A percentile compares a stretch with the other conserved stretches of the same genome.
phyloP scores from a whole-genome alignment of 2,329 filamentous ascomycete genomes.

The Fusarium falciforme region DNA sequence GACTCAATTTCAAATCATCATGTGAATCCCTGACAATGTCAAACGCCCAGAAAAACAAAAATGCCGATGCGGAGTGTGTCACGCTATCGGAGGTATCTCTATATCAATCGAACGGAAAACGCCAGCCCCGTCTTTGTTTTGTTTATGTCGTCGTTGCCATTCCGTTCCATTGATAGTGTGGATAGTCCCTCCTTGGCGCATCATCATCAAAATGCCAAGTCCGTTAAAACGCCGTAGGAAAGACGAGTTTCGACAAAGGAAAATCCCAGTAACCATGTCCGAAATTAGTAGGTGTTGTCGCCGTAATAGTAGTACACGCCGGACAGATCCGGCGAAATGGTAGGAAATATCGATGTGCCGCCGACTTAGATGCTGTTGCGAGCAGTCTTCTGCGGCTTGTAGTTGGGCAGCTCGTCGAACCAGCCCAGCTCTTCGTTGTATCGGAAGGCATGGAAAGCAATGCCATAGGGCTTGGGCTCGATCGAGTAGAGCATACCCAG shows the following conservation, averaged over 20 bases:
- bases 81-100: conserved; percentile 43
- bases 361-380: conserved; percentile 46
- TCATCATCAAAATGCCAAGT: conserved; percentile 31
- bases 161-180: conserved; percentile 44
- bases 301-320: conserved; percentile 39
- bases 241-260: conserved; percentile 1
- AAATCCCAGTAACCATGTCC: conserved; percentile 18
- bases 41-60: conserved; percentile 24
- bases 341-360: not conserved
- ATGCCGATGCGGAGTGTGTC: conserved; percentile 37
- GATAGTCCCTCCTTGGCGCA: conserved; percentile 40
- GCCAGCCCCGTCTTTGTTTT: conserved; percentile 38
- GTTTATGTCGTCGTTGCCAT: conserved; percentile 38
- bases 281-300: conserved; percentile 1
- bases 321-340: conserved; percentile 11
- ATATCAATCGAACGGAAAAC: conserved; percentile 47
- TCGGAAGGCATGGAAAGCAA: conserved; percentile 94
- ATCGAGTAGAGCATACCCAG: conserved; percentile 94
- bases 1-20: conserved; percentile 22
- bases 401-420: conserved; percentile 89
- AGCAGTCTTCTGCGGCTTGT: conserved; percentile 72
- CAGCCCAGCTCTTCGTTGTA: conserved; percentile 83
- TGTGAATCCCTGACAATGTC: conserved; percentile 13
- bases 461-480: conserved; percentile 97
- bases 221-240: conserved; percentile 38